A percentile compares a stretch with the other conserved stretches of the same genome.
Conservation (phyloP, 192 early-diverging fungal genomes). For the Piromyces sp. region DNA sequence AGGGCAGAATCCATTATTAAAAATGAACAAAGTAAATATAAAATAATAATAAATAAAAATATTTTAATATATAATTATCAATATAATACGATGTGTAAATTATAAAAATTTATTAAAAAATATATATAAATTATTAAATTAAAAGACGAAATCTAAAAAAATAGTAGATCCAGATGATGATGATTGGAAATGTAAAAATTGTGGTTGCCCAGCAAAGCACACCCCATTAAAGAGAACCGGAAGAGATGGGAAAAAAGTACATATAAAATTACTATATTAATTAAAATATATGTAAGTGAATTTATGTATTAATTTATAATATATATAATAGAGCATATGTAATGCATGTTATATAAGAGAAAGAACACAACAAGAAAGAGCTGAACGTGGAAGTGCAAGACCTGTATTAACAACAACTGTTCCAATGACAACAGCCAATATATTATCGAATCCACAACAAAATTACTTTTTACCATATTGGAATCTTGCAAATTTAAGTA, state of each 20-base stretch:
- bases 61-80: no score
- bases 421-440: background rate
- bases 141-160: background rate
- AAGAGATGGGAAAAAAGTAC: background rate
- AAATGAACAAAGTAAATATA: background rate
- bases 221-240: background rate
- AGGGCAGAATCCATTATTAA: background rate
- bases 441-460: background rate
- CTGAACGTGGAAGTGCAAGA: background rate
- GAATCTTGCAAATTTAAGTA: background rate
- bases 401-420: background rate
- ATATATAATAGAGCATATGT: background rate
- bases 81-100: no score
- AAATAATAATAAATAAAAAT: no score
- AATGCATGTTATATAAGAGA: background rate
- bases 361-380: background rate
- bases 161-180: background rate
- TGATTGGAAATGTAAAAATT: background rate
- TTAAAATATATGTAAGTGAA: no score
- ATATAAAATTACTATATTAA: no score
- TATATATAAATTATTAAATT: background rate
- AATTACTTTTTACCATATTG: background rate
- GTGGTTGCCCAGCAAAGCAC: background rate
- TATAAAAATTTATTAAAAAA: no score
- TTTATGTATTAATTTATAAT: background rate